These are phyloP conservation scores for Kazachstania viticola DNA, from an alignment of 805 yeast genomes.

Conservation along the genomic window DNA sequence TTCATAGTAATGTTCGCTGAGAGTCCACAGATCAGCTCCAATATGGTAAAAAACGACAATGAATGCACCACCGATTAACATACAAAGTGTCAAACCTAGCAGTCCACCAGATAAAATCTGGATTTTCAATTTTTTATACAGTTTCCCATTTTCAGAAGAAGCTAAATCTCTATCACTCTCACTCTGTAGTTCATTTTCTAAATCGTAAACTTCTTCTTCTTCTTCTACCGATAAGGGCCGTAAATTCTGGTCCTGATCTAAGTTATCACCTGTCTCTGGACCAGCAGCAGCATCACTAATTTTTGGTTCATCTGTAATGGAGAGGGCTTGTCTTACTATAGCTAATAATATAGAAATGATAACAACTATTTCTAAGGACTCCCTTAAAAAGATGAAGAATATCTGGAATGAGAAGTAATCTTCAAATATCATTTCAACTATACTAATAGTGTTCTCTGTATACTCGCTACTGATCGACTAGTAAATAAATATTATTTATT, in stretches of 20 bases:
- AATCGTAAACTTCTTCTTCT: conserved; percentile 21
- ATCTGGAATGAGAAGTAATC: conserved; percentile 59
- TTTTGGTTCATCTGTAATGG: conserved; percentile 29
- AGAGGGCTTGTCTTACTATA: conserved; percentile 51
- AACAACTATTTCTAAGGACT: conserved; percentile 65
- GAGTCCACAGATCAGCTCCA: conserved; percentile 79
- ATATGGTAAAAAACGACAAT: conserved; percentile 59
- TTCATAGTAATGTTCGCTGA: conserved; percentile 84
- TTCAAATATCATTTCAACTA: conserved; percentile 30
- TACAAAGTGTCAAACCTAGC: conserved; percentile 56
- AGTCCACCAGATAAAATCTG: conserved; percentile 82
- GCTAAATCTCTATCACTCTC: conserved; percentile 1
- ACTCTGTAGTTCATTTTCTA: neutral
- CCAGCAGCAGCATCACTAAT: too few species aligned
- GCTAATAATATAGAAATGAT: conserved; percentile 65
- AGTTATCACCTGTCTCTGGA: neutral
- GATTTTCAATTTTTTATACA: conserved; percentile 37
- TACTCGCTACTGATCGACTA: too few species aligned
- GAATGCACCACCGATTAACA: conserved; percentile 61
- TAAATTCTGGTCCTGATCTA: too few species aligned
- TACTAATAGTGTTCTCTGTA: too few species aligned
- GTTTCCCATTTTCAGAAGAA: conserved; percentile 10
- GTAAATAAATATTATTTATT: too few species aligned
- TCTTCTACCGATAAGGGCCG: conserved; percentile 6
- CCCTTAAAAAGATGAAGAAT: conserved; percentile 62